These are phyloP conservation scores for Rosellinia necatrix DNA, from an alignment of 2,329 filamentous ascomycete genomes.

Conservation along the genomic window DNA sequence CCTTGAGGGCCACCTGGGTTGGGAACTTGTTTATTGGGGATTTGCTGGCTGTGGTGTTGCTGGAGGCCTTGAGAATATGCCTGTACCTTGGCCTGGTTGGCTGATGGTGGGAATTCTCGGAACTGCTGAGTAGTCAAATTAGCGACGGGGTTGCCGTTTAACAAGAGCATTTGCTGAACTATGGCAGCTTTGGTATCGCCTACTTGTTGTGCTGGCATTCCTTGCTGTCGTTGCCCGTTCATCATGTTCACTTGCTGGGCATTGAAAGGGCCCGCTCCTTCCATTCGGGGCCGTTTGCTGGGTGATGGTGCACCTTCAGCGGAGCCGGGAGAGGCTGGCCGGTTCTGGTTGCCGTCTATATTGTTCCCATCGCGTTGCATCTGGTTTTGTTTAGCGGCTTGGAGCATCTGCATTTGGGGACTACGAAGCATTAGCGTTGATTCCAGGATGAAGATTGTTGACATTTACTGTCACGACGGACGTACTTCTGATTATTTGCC, in stretches of 20 bases:
- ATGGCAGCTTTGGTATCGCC: conserved; percentile 51
- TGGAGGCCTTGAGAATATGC: conserved; percentile 85
- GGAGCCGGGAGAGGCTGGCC: conserved; percentile 80
- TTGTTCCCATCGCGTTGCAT: conserved; percentile 89
- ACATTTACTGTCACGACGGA: conserved; percentile 23
- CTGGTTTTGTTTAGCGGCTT: conserved; percentile 70
- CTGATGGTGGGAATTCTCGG: conserved; percentile 61
- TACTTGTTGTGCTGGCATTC: conserved; percentile 73
- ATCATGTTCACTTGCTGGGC: conserved; percentile 72
- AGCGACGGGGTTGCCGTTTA: conserved; percentile 76
- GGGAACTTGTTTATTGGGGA: conserved; percentile 80
- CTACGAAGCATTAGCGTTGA: conserved; percentile 44
- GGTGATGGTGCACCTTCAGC: conserved; percentile 90
- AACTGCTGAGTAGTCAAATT: conserved; percentile 78
- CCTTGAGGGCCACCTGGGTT: conserved; percentile 72
- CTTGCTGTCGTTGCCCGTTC: conserved; percentile 72
- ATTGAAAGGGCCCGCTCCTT: conserved; percentile 73
- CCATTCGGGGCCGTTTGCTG: conserved; percentile 84
- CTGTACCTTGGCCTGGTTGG: conserved; percentile 78
- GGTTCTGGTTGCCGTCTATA: conserved; percentile 81
- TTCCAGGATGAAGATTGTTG: not conserved
- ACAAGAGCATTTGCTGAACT: conserved; percentile 64
- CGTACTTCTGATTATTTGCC: conserved; percentile 78
- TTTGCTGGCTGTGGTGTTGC: conserved; percentile 79
- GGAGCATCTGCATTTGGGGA: conserved; percentile 73